A percentile compares a stretch with the other conserved stretches of the same genome.
Conservation (phyloP, 2,329 filamentous ascomycete genomes). For the Plectosphaerella sp. region DNA sequence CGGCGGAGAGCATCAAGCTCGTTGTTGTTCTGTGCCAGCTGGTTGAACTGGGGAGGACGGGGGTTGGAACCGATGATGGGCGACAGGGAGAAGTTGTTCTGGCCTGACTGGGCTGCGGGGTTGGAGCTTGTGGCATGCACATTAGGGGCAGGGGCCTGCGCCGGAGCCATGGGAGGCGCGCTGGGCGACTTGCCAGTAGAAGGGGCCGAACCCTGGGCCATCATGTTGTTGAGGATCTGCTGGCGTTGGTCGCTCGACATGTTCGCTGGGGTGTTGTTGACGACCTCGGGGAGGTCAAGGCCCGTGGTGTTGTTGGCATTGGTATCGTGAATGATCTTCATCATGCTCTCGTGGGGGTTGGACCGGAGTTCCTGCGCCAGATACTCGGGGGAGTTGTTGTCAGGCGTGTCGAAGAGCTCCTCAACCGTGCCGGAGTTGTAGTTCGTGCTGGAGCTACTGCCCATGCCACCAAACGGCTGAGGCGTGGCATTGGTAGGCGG, state of each 20-base stretch:
- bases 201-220: constrained; percentile 30
- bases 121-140: constrained; percentile 15
- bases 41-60: constrained; percentile 48
- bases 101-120: constrained; percentile 19
- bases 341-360: constrained; percentile 58
- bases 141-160: constrained; percentile 8
- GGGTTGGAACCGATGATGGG: constrained; percentile 42
- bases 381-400: constrained; percentile 41
- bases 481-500: constrained; percentile 22
- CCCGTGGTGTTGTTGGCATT: constrained; percentile 46
- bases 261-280: constrained; percentile 50
- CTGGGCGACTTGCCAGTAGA: constrained; percentile 13
- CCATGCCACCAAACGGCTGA: constrained; percentile 11
- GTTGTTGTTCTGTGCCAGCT: constrained; percentile 60
- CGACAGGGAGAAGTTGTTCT: constrained; percentile 35
- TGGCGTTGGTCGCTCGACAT: constrained; percentile 54
- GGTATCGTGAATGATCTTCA: constrained; percentile 61
- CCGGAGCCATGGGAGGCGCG: constrained; percentile 11
- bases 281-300: constrained; percentile 52
- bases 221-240: constrained; percentile 57
- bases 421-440: constrained; percentile 48
- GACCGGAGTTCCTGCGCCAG: constrained; percentile 52
- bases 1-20: constrained; percentile 77
- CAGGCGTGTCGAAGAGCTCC: constrained; percentile 51
- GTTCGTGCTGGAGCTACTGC: constrained; percentile 30